Conservation (phyloP, 169 alveolate genomes). For the Eimeria maxima region DNA sequence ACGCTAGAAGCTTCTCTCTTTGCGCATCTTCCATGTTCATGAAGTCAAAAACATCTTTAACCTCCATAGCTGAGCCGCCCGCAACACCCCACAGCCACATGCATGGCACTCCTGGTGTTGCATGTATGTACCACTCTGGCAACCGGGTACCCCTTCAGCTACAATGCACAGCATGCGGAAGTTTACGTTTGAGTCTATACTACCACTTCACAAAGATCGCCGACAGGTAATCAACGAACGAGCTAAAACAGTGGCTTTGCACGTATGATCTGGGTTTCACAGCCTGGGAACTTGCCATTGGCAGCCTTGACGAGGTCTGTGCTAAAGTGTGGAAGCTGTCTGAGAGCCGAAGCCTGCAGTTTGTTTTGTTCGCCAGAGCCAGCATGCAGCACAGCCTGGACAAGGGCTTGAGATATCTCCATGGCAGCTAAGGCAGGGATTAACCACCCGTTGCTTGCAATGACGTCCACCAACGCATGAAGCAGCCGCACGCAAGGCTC, state of each 20-base stretch:
- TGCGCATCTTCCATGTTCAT: slow-evolving; percentile 97
- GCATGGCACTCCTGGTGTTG: background rate
- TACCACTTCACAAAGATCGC: background rate
- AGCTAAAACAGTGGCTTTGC: background rate
- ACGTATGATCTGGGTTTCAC: background rate
- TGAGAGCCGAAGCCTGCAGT: slow-evolving; percentile 91
- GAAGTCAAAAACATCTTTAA: slow-evolving; percentile 96
- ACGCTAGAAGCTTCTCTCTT: slow-evolving; percentile 92
- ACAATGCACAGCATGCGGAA: background rate
- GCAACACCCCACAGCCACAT: slow-evolving; percentile 23
- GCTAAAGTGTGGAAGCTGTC: slow-evolving; percentile 96
- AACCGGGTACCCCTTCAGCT: background rate
- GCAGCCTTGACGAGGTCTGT: slow-evolving; percentile 91
- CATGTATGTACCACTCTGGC: background rate
- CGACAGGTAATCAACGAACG: background rate
- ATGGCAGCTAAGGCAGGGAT: slow-evolving; percentile 97
- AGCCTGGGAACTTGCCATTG: slow-evolving; percentile 83
- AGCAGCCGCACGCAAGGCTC: slow-evolving; percentile 91
- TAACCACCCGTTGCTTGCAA: slow-evolving; percentile 97
- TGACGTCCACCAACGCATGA: slow-evolving; percentile 99
- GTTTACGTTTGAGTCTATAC: background rate
- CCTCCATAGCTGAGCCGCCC: slow-evolving; percentile 87
- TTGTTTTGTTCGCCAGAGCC: slow-evolving; percentile 77
- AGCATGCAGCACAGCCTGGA: slow-evolving; percentile 97
- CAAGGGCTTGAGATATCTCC: slow-evolving; percentile 98